Evolutionary conservation across 2,329 filamentous ascomycete genomes (phyloP).

Genomic region (Penicillium sp.): DNA sequence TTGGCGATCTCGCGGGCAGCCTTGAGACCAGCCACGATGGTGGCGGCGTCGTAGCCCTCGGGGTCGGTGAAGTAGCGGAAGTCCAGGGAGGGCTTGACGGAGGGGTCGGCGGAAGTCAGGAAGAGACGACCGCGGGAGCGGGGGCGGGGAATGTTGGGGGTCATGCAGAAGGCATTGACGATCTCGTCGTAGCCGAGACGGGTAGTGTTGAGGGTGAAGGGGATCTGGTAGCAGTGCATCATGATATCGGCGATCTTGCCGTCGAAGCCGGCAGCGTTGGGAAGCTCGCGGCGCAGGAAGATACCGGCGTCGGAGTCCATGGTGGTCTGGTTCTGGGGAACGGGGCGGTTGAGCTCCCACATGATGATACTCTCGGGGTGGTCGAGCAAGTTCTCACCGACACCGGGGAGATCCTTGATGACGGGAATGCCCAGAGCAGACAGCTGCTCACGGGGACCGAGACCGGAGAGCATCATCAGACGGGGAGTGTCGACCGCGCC

Average conservation of each 20-base stretch:
- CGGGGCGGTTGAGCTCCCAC: conserved; percentile 79
- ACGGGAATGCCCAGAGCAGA: conserved; percentile 58
- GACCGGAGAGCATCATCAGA: conserved; percentile 57
- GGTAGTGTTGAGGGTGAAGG: conserved; percentile 82
- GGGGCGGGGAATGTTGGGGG: conserved; percentile 83
- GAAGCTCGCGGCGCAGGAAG: conserved; percentile 76
- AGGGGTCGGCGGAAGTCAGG: conserved; percentile 73
- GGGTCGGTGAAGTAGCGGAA: conserved; percentile 89
- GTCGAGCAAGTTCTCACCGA: conserved; percentile 66
- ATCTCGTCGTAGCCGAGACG: conserved; percentile 74
- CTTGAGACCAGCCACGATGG: conserved; percentile 74
- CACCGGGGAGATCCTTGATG: conserved; percentile 61
- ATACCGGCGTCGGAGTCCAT: conserved; percentile 90
- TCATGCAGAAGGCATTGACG: conserved; percentile 87
- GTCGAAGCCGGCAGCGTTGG: conserved; percentile 69
- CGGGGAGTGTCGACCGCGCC: conserved; percentile 82
- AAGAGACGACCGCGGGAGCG: conserved; percentile 76
- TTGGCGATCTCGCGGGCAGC: conserved; percentile 76
- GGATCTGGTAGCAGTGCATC: conserved; percentile 98
- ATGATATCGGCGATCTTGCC: conserved; percentile 81
- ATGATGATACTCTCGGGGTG: conserved; percentile 69
- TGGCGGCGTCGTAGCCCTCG: conserved; percentile 81
- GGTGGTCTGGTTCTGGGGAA: conserved; percentile 77
- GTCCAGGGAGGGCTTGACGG: conserved; percentile 78
- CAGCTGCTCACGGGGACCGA: conserved; percentile 56